phyloP scores from a whole-genome alignment of 495 filamentous ascomycete genomes.

The Podospora tetraspora region DNA sequence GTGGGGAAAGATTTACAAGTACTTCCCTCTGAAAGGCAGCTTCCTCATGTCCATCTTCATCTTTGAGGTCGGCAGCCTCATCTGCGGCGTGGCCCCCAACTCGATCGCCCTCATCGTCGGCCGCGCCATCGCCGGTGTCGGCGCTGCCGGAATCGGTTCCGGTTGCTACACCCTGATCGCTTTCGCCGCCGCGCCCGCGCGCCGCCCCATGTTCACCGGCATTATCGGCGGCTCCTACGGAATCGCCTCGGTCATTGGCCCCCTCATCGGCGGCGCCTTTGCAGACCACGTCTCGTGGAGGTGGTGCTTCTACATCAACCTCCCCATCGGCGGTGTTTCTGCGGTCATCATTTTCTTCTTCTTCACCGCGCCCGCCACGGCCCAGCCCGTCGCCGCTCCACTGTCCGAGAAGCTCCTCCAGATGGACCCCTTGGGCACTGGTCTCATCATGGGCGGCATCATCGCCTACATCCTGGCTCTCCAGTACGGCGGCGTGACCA shows the following conservation, averaged over 20 bases:
- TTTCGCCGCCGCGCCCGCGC: conserved; percentile 38
- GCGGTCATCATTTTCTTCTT: conserved; percentile 53
- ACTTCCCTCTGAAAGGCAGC: conserved; percentile 38
- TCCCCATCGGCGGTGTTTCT: conserved; percentile 62
- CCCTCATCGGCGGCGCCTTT: conserved; percentile 29
- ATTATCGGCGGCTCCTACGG: conserved; percentile 44
- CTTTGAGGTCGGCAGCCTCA: conserved; percentile 50
- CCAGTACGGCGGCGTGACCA: conserved; percentile 71
- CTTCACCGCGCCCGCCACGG: conserved; percentile 18
- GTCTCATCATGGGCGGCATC: conserved; percentile 62
- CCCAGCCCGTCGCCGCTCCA: conserved; percentile 20
- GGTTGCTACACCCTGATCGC: conserved; percentile 43
- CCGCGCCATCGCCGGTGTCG: conserved; percentile 52
- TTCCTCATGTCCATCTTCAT: conserved; percentile 42
- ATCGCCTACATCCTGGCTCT: conserved; percentile 69
- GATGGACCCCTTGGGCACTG: conserved; percentile 61
- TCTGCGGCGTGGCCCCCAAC: conserved; percentile 53
- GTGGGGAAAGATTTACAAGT: conserved; percentile 39
- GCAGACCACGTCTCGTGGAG: conserved; percentile 41
- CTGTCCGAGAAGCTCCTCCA: conserved; percentile 39
- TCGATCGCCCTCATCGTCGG: conserved; percentile 53
- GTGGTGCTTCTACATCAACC: conserved; percentile 79
- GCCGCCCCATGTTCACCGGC: conserved; percentile 45
- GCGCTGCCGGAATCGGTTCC: conserved; percentile 40
- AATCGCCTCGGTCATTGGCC: conserved; percentile 39